These are phyloP conservation scores for Lactifluus subvellereus DNA, from an alignment of 768 basidiomycete genomes.

Conservation along the genomic window DNA sequence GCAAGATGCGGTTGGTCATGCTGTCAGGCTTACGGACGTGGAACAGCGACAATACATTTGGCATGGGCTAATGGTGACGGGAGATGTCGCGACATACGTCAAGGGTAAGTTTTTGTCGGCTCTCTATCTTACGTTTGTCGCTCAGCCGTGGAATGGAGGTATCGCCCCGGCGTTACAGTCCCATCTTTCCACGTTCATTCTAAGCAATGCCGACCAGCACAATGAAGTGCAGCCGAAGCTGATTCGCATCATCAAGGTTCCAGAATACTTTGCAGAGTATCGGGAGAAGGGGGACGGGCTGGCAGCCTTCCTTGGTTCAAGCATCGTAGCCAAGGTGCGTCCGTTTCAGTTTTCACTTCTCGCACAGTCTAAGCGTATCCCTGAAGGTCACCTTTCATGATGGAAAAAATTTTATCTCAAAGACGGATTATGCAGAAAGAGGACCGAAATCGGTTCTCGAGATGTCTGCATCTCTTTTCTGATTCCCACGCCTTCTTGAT, in stretches of 20 bases:
- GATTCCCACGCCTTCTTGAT: constrained; percentile 17
- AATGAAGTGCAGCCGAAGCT: constrained; percentile 68
- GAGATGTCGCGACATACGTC: constrained; percentile 63
- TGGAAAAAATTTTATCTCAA: constrained; percentile 69
- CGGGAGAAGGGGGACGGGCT: constrained; percentile 78
- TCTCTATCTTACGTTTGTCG: constrained; percentile 2
- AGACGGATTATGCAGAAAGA: constrained; percentile 65
- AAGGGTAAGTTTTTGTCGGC: constrained; percentile 45
- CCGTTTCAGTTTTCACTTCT: neutral
- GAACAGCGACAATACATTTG: constrained; percentile 68
- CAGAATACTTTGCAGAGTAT: constrained; percentile 90
- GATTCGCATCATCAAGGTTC: constrained; percentile 59
- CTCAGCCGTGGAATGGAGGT: constrained; percentile 25
- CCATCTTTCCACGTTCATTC: constrained; percentile 56
- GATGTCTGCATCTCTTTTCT: constrained; percentile 69
- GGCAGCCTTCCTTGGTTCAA: constrained; percentile 75
- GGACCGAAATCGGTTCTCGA: constrained; percentile 75
- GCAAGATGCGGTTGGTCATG: constrained; percentile 61
- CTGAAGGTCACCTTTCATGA: constrained; percentile 71
- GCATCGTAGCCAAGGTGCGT: constrained; percentile 77
- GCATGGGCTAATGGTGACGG: constrained; percentile 77
- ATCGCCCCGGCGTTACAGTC: constrained; percentile 57
- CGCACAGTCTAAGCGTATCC: constrained; percentile 5
- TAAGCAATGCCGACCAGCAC: constrained; percentile 53
- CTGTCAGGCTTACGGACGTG: constrained; percentile 55